Percentiles rank a stretch among this genome's conserved stretches.
Conservation (phyloP, 441 rosid species). For the Macaranga tanarius region DNA sequence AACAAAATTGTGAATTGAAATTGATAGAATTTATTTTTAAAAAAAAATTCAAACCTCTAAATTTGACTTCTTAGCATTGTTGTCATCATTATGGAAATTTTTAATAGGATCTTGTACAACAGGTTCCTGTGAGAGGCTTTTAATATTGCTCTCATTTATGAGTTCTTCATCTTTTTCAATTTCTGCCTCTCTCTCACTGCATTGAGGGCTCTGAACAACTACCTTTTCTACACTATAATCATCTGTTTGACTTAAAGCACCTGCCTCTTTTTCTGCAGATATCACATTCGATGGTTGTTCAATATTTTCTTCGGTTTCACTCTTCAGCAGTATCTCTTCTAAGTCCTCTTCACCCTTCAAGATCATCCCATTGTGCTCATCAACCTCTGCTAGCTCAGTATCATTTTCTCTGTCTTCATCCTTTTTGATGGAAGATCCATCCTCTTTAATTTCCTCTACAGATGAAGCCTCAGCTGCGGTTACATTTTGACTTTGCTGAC, state of each 20-base stretch:
- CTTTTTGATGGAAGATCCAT: conserved; percentile 1
- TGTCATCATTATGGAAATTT: conserved; percentile 16
- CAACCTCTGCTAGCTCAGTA: conserved; percentile 12
- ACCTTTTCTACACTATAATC: conserved; percentile 19
- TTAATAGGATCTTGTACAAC: not conserved
- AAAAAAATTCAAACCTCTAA: conserved; percentile 27
- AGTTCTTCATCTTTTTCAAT: conserved; percentile 20
- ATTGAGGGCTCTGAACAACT: conserved; percentile 14
- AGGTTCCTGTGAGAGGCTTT: conserved; percentile 8
- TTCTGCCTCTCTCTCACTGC: conserved; percentile 15
- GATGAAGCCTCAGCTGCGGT: not conserved
- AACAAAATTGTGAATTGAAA: conserved; percentile 1
- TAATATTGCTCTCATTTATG: conserved; percentile 8
- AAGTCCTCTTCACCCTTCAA: conserved; percentile 25
- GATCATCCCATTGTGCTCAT: conserved; percentile 9
- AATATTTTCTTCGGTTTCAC: conserved; percentile 5
- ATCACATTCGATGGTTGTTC: not conserved
- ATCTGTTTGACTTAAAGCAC: conserved; percentile 6
- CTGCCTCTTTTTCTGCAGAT: conserved; percentile 3
- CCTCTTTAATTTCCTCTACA: conserved; percentile 9
- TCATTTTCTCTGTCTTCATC: conserved; percentile 12
- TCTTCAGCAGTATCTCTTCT: conserved; percentile 9
- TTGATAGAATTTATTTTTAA: conserved; percentile 4
- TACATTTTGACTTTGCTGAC: conserved; percentile 6
- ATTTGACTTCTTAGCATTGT: conserved; percentile 9